phyloP scores from a whole-genome alignment of 345 rosid species.

The Linum trigynum region DNA sequence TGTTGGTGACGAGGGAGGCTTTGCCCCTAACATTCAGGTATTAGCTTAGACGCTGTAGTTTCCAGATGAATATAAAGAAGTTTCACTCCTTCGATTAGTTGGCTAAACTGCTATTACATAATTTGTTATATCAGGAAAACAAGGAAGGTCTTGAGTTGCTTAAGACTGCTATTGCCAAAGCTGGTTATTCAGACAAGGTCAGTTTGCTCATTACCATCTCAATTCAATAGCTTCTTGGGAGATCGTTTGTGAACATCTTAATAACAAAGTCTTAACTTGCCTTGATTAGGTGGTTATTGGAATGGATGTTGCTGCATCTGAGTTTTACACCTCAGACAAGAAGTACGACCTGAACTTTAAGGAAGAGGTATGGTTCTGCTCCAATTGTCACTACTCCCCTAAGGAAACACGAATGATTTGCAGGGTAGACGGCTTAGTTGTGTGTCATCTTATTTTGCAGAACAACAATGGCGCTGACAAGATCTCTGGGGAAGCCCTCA shows the following conservation, averaged over 20 bases:
- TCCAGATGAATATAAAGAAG: not conserved
- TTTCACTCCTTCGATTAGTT: not conserved
- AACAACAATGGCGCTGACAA: conserved; percentile 75
- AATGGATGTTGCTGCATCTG: conserved; percentile 99
- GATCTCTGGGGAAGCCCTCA: conserved; percentile 79
- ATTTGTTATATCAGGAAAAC: conserved; percentile 53
- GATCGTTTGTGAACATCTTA: not conserved
- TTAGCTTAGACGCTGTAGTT: not conserved
- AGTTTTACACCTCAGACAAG: conserved; percentile 69
- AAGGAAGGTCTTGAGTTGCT: conserved; percentile 97
- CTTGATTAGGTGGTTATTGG: conserved; percentile 77
- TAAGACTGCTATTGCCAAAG: conserved; percentile 82
- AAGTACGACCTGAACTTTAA: conserved; percentile 83
- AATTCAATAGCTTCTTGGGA: too few species aligned
- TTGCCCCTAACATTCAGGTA: conserved; percentile 96
- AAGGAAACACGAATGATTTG: not conserved
- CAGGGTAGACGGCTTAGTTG: not conserved
- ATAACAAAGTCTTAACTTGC: not conserved
- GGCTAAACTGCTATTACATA: not conserved
- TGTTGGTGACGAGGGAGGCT: conserved; percentile 98
- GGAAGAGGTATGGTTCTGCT: conserved; percentile 40
- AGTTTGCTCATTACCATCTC: conserved; percentile 13
- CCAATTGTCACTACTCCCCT: not conserved
- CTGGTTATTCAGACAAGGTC: conserved; percentile 86
- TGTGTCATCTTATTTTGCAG: conserved; percentile 26